Base-by-base conservation (phyloP, 805 yeast species). In the Zygotorulaspora danielsina region DNA sequence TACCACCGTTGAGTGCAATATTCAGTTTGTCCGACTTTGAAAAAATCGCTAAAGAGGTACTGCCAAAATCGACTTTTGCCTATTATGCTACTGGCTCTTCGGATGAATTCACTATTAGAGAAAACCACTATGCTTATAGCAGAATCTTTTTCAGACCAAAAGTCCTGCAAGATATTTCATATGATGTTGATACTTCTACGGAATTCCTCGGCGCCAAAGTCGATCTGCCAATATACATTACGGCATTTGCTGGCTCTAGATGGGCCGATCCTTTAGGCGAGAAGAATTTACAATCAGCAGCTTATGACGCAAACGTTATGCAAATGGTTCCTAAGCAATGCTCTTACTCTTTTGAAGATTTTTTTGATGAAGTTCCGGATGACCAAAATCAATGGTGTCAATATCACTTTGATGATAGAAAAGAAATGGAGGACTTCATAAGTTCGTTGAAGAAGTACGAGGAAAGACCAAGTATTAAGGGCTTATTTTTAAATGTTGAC, bases 401-500 rank as follows among this genome's bases (percentile, higher is more conserved):
- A 48, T 59, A 71, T 27, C 75, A 75, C 48, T 75, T 73, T 30
- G 64, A 68, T 31, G 53, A 61, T 2, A 66, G 69, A 29, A 57
- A 73, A 12, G 54, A 69, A 19, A 42, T 43, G 13, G 38, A 37
- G 19, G 19, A 34, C n/a, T 43, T 51, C 10, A 45, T 42, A 5
- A 46, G 57, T 10, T 50, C 59, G 34, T 57, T 75, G 11, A 57
- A 57, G 35, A 66, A 65, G 27, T 70, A 70, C 15, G 71, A 70
- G 36, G 53, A 64, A 2, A 35, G 27, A 10, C 59, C 56, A 4
- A 69, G 70, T 6, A 58, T 71, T 36, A 70, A 70, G 49, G 79
- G 71, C 0, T 45, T 77, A 3, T 72, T 75, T 42, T 67, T 77
- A 38, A 77, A 81, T 3, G 76, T 76, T 12, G 82, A 77, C 51